phyloP scores from a whole-genome alignment of 768 basidiomycete genomes.

The Leucosporidium yakuticum region DNA sequence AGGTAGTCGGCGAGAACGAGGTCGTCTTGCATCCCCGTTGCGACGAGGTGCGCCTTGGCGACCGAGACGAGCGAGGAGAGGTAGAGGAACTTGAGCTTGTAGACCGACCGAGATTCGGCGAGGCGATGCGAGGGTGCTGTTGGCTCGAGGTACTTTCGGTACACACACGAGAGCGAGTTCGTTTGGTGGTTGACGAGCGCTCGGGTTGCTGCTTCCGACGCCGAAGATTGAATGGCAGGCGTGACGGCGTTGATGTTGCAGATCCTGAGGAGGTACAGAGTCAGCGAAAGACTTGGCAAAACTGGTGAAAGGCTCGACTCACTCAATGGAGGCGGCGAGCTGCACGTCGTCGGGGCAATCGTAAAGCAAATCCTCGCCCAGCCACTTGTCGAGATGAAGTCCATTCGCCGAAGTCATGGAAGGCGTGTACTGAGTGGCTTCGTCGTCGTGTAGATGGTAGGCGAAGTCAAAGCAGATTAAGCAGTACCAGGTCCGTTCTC shows the following conservation, averaged over 20 bases:
- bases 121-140: neutral
- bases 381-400: neutral
- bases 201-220: neutral
- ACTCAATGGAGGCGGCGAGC: conserved; percentile 1
- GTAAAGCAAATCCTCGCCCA: neutral
- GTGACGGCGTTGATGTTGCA: too few species aligned
- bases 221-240: too few species aligned
- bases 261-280: neutral
- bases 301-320: neutral
- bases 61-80: conserved; percentile 1
- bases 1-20: conserved; percentile 4
- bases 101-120: neutral
- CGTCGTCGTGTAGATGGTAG: conserved; percentile 13
- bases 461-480: conserved; percentile 9
- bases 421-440: conserved; percentile 6
- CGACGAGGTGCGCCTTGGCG: conserved; percentile 6
- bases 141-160: conserved; percentile 7
- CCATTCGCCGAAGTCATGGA: too few species aligned
- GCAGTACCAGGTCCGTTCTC: conserved; percentile 15
- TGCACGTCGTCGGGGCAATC: neutral
- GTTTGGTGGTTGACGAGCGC: neutral
- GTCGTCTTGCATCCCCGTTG: neutral
- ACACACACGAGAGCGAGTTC: neutral
- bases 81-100: neutral
- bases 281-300: neutral